Conservation (phyloP, 2,329 filamentous ascomycete species). For the Fusarium praegraminearum region DNA sequence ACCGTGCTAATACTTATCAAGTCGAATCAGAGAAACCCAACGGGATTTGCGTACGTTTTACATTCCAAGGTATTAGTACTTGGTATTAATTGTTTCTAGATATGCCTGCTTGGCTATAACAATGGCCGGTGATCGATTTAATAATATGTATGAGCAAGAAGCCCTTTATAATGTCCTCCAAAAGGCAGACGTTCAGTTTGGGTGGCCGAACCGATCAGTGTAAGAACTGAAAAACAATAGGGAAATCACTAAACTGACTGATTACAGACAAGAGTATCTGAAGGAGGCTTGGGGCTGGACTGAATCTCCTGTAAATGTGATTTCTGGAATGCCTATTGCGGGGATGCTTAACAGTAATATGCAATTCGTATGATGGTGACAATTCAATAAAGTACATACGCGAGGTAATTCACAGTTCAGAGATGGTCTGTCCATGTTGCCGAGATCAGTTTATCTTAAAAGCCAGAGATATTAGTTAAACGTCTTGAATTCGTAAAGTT, state of each 20-base stretch:
- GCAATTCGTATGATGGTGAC: conserved; percentile 15
- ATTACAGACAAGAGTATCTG: conserved; percentile 38
- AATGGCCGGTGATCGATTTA: conserved; percentile 56
- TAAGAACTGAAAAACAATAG: conserved; percentile 14
- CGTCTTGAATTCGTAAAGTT: background rate
- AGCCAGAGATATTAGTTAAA: background rate
- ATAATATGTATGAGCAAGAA: conserved; percentile 53
- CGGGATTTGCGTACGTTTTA: conserved; percentile 37
- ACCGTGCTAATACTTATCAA: conserved; percentile 3
- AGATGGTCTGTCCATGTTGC: background rate
- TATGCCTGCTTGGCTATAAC: conserved; percentile 48
- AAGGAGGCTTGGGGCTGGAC: conserved; percentile 45
- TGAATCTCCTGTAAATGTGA: conserved; percentile 35
- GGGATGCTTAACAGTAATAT: conserved; percentile 40
- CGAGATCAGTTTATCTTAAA: background rate
- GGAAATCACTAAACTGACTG: background rate
- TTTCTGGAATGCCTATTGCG: conserved; percentile 38
- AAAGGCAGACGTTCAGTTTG: conserved; percentile 48
- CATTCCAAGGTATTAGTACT: fast-evolving
- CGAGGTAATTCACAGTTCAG: background rate
- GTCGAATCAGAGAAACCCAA: conserved; percentile 43
- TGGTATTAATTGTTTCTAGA: conserved; percentile 24
- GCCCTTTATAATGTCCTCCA: conserved; percentile 53
- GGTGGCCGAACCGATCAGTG: conserved; percentile 48
- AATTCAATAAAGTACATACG: background rate